Percentiles rank a stretch among this genome's conserved stretches.
These are phyloP conservation scores for Aspergillus pseudoviridinutans DNA, from an alignment of 2,329 filamentous ascomycete species.

Conservation along the genomic window DNA sequence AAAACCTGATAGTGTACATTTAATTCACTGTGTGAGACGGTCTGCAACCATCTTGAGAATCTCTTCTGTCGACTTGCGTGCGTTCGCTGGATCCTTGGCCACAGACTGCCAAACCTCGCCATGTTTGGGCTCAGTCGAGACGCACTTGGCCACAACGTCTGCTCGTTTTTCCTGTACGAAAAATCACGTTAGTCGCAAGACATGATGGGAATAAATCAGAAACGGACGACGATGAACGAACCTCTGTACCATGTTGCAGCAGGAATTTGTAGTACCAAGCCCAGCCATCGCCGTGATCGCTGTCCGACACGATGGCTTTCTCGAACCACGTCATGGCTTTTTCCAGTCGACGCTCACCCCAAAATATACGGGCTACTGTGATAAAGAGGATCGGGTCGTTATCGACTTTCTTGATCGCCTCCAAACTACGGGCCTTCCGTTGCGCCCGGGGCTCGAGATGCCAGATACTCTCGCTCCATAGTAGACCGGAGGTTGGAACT, in stretches of 20 bases:
- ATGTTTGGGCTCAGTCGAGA: slow-evolving; percentile 80
- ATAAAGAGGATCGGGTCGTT: slow-evolving; percentile 86
- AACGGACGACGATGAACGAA: slow-evolving; percentile 28
- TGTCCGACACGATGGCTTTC: slow-evolving; percentile 83
- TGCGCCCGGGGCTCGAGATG: slow-evolving; percentile 87
- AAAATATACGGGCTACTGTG: slow-evolving; percentile 91
- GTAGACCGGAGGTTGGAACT: slow-evolving; percentile 76
- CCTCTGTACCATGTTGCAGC: slow-evolving; percentile 81
- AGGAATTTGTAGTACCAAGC: slow-evolving; percentile 98
- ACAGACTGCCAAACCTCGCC: slow-evolving; percentile 88
- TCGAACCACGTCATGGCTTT: slow-evolving; percentile 98
- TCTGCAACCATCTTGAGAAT: slow-evolving; percentile 74
- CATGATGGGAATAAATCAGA: not conserved
- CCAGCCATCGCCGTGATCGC: slow-evolving; percentile 88
- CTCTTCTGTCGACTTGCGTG: slow-evolving; percentile 70
- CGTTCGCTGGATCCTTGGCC: slow-evolving; percentile 81
- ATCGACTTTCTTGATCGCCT: slow-evolving; percentile 96
- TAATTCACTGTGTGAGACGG: slow-evolving; percentile 14
- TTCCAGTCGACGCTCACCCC: slow-evolving; percentile 85
- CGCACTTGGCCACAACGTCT: slow-evolving; percentile 78
- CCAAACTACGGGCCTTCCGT: slow-evolving; percentile 82
- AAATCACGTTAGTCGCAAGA: not conserved
- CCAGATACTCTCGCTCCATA: slow-evolving; percentile 96
- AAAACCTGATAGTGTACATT: not conserved
- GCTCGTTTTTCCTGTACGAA: slow-evolving; percentile 67